These are phyloP conservation scores for Tulasnella sp. DNA, from an alignment of 768 basidiomycete species.

Conservation along the genomic window DNA sequence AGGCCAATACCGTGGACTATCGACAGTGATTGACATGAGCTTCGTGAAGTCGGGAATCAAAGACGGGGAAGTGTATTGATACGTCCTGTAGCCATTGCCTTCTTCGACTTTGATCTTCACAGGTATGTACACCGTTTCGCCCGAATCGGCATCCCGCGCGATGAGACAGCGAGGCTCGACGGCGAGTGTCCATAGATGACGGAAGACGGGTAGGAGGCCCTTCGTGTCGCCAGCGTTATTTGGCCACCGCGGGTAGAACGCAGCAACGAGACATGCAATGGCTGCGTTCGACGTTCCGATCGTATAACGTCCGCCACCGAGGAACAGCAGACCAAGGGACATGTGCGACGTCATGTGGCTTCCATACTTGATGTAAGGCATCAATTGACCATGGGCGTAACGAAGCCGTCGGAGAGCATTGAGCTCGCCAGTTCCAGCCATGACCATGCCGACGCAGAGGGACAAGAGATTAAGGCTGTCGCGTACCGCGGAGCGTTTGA, in stretches of 20 bases:
- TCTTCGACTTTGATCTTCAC: constrained; percentile 76
- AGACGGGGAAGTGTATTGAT: constrained; percentile 81
- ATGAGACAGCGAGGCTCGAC: constrained; percentile 88
- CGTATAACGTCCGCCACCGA: constrained; percentile 86
- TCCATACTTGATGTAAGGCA: constrained; percentile 58
- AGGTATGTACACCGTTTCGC: constrained; percentile 83
- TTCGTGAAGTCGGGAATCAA: constrained; percentile 80
- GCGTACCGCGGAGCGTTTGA: constrained; percentile 74
- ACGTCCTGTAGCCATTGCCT: constrained; percentile 41
- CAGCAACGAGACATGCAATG: constrained; percentile 75
- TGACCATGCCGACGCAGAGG: constrained; percentile 77
- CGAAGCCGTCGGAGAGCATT: constrained; percentile 77
- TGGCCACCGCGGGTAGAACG: constrained; percentile 87
- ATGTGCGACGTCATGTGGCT: constrained; percentile 83
- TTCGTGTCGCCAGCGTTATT: constrained; percentile 73
- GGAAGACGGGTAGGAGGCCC: constrained; percentile 79
- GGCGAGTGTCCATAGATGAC: constrained; percentile 93
- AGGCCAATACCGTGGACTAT: constrained; percentile 93
- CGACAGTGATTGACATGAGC: constrained; percentile 69
- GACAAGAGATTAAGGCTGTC: constrained; percentile 83
- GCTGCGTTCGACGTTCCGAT: constrained; percentile 86
- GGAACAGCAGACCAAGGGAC: constrained; percentile 81
- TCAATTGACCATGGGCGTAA: constrained; percentile 75
- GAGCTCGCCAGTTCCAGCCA: constrained; percentile 95
- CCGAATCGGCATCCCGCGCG: constrained; percentile 83